Conservation (phyloP, 306 rosid species). For the Gastrolobium bilobum region DNA sequence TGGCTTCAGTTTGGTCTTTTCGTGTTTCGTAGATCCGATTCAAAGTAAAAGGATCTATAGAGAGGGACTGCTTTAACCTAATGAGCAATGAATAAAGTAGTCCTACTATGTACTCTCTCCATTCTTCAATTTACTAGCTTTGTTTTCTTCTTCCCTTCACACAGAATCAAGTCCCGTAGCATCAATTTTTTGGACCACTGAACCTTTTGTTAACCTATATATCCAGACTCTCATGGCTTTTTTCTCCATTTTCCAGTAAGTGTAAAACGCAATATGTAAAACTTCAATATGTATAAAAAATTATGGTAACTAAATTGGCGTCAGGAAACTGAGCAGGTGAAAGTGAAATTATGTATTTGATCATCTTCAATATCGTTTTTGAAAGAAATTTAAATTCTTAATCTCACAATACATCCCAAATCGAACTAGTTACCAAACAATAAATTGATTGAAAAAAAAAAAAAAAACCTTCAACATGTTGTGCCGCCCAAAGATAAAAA, state of each 20-base stretch:
- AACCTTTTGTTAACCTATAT: slow-evolving; percentile 22
- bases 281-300: background rate
- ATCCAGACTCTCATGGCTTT: background rate
- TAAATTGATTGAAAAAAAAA: background rate
- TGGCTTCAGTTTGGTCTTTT: slow-evolving; percentile 41
- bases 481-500: background rate
- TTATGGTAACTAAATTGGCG: too few species aligned
- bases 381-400: too few species aligned
- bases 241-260: too few species aligned
- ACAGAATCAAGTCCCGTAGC: slow-evolving; percentile 42
- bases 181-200: slow-evolving; percentile 49
- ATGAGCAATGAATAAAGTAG: slow-evolving; percentile 44
- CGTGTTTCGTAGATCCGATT: slow-evolving; percentile 57
- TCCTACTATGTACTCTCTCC: slow-evolving; percentile 50
- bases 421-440: too few species aligned
- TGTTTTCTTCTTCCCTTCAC: slow-evolving; percentile 29
- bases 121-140: slow-evolving; percentile 37
- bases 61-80: slow-evolving; percentile 43
- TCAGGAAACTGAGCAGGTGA: too few species aligned
- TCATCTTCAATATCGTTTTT: too few species aligned
- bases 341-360: too few species aligned
- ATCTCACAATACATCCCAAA: too few species aligned
- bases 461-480: background rate
- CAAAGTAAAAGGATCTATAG: slow-evolving; percentile 50
- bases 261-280: background rate